Percentiles rank a stretch among this genome's conserved stretches.
These are phyloP conservation scores for Colletotrichum tanaceti DNA, from an alignment of 2,329 filamentous ascomycete species.

Conservation along the genomic window DNA sequence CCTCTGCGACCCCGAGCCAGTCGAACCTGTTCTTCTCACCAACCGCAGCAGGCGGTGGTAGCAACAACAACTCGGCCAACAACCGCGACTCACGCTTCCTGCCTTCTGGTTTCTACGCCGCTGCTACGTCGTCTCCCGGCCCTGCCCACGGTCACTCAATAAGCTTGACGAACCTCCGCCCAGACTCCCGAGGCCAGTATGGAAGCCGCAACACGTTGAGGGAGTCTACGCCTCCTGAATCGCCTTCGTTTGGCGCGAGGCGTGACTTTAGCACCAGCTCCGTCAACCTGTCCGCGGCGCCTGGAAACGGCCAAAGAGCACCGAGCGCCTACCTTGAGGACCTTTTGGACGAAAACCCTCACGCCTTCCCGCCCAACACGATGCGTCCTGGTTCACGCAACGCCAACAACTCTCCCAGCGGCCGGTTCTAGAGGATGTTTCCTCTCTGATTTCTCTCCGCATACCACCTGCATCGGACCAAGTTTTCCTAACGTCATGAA, in stretches of 20 bases:
- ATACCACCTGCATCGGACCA: conserved; percentile 1
- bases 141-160: conserved; percentile 63
- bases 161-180: conserved; percentile 70
- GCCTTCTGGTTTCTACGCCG: conserved; percentile 90
- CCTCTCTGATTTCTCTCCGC: background rate
- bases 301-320: conserved; percentile 74
- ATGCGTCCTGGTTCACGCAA: conserved; percentile 47
- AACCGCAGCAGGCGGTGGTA: conserved; percentile 77
- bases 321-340: conserved; percentile 93
- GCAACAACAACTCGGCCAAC: conserved; percentile 56
- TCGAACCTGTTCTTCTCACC: conserved; percentile 94
- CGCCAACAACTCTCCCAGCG: conserved; percentile 26
- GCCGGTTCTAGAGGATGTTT: conserved; percentile 15
- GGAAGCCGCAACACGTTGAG: conserved; percentile 54
- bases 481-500: conserved; percentile 23
- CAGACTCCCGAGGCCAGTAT: conserved; percentile 65
- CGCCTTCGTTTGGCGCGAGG: conserved; percentile 64
- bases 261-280: conserved; percentile 72
- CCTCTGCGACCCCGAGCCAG: conserved; percentile 68
- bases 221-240: conserved; percentile 71
- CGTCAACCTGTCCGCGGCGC: conserved; percentile 68
- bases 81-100: conserved; percentile 81
- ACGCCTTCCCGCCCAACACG: conserved; percentile 59
- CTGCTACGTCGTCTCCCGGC: conserved; percentile 66
- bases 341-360: conserved; percentile 80